phyloP scores from a whole-genome alignment of 306 rosid species.

The Gynostemma pentaphyllum region DNA sequence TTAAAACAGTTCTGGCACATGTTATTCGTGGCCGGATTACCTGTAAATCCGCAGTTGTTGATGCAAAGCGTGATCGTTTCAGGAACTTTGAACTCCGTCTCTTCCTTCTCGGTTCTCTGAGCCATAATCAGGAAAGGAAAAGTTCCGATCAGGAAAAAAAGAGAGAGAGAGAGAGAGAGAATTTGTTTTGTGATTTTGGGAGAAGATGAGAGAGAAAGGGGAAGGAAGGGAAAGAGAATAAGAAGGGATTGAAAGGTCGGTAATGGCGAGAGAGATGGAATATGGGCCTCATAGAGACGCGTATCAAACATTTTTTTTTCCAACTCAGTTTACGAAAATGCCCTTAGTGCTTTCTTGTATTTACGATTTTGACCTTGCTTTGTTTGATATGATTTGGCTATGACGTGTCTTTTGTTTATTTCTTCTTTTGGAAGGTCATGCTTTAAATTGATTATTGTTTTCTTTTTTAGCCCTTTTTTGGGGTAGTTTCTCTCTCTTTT shows the following conservation, averaged over 20 bases:
- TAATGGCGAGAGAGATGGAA: conserved; percentile 48
- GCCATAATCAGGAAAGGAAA: too few relatives aligned
- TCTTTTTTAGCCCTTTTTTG: background rate
- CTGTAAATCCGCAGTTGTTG: conserved; percentile 77
- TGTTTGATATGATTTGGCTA: conserved; percentile 7
- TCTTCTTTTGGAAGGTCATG: background rate
- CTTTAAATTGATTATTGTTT: background rate
- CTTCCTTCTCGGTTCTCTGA: conserved; percentile 75
- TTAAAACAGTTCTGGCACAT: conserved; percentile 87
- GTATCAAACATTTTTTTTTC: conserved; percentile 30
- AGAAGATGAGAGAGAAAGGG: conserved; percentile 12
- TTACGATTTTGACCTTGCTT: background rate
- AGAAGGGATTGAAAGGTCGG: conserved; percentile 52
- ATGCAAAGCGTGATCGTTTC: conserved; percentile 54
- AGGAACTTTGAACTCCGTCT: conserved; percentile 73
- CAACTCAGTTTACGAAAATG: conserved; percentile 20
- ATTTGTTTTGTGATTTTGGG: background rate
- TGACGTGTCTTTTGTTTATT: conserved; percentile 26
- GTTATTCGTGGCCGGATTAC: conserved; percentile 67
- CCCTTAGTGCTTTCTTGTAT: conserved; percentile 19
- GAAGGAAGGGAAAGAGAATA: conserved; percentile 16
- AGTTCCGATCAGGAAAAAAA: background rate
- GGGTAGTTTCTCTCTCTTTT: background rate
- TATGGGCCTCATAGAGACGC: conserved; percentile 85
- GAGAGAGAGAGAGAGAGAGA: conserved; percentile 11